A percentile compares a stretch with the other conserved stretches of the same genome.
Conservation (phyloP, 192 early-diverging fungal genomes). For the Mortierella antarctica region DNA sequence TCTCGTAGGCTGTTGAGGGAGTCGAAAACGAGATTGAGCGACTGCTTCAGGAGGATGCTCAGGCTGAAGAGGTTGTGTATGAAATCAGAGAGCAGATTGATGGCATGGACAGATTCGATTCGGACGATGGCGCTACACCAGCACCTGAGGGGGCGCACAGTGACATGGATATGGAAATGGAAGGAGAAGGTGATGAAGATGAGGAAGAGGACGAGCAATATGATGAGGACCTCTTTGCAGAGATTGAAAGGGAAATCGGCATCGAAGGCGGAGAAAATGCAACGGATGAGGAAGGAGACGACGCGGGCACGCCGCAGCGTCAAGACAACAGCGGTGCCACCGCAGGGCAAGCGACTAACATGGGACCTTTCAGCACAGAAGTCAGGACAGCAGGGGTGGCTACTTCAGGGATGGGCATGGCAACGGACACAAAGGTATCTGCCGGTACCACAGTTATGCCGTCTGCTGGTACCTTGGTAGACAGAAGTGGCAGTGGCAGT, state of each 20-base stretch:
- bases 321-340: neutral
- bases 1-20: slow-evolving; percentile 77
- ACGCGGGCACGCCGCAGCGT: slow-evolving; percentile 16
- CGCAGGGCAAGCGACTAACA: too few species aligned
- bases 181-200: slow-evolving; percentile 52
- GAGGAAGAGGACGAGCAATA: slow-evolving; percentile 60
- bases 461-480: neutral
- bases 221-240: slow-evolving; percentile 54
- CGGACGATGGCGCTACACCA: slow-evolving; percentile 34
- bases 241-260: slow-evolving; percentile 54
- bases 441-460: neutral
- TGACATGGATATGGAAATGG: slow-evolving; percentile 58
- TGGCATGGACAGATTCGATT: slow-evolving; percentile 28
- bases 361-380: too few species aligned
- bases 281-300: slow-evolving; percentile 41
- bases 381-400: too few species aligned
- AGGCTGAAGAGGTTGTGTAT: slow-evolving; percentile 77
- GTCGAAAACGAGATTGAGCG: slow-evolving; percentile 88
- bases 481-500: slow-evolving; percentile 19
- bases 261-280: slow-evolving; percentile 57
- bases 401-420: neutral
- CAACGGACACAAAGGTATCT: neutral
- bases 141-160: slow-evolving; percentile 53
- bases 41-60: slow-evolving; percentile 75
- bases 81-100: slow-evolving; percentile 37